These are phyloP conservation scores for Teunomyces atbi DNA, from an alignment of 805 yeast genomes.

Conservation along the genomic window DNA sequence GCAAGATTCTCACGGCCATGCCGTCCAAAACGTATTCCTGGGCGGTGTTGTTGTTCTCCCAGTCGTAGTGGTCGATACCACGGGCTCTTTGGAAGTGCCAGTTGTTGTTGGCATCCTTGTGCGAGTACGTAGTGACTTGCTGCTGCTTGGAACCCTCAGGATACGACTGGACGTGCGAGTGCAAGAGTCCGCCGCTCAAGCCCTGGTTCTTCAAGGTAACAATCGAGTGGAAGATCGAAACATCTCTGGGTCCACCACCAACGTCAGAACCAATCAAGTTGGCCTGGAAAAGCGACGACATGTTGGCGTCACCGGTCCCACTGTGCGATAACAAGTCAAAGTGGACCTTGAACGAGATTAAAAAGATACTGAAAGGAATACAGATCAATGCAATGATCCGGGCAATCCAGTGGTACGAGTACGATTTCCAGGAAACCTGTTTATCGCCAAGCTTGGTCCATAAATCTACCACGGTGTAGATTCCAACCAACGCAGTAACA, in stretches of 20 bases:
- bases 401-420: slow-evolving; percentile 63
- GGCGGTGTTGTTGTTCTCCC: slow-evolving; percentile 26
- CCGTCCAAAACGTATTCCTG: slow-evolving; percentile 53
- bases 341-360: slow-evolving; percentile 70
- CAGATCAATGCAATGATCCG: slow-evolving; percentile 62
- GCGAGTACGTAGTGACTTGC: slow-evolving; percentile 46
- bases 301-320: slow-evolving; percentile 79
- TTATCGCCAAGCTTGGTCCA: slow-evolving; percentile 81
- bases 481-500: slow-evolving; percentile 83
- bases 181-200: slow-evolving; percentile 45
- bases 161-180: slow-evolving; percentile 46
- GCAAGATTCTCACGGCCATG: slow-evolving; percentile 59
- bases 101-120: slow-evolving; percentile 46
- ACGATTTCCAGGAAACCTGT: slow-evolving; percentile 48
- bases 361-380: slow-evolving; percentile 61
- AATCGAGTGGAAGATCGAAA: slow-evolving; percentile 50
- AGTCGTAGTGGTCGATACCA: slow-evolving; percentile 31
- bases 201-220: slow-evolving; percentile 43
- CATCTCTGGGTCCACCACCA: slow-evolving; percentile 66
- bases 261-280: slow-evolving; percentile 66
- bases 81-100: slow-evolving; percentile 50
- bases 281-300: slow-evolving; percentile 83
- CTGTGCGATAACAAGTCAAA: slow-evolving; percentile 69
- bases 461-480: slow-evolving; percentile 82
- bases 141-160: slow-evolving; percentile 50